Percentiles rank a stretch among this genome's conserved stretches.
Conservation (phyloP, 352 stramenopile genomes). For the Phytopythium oedochilum region DNA sequence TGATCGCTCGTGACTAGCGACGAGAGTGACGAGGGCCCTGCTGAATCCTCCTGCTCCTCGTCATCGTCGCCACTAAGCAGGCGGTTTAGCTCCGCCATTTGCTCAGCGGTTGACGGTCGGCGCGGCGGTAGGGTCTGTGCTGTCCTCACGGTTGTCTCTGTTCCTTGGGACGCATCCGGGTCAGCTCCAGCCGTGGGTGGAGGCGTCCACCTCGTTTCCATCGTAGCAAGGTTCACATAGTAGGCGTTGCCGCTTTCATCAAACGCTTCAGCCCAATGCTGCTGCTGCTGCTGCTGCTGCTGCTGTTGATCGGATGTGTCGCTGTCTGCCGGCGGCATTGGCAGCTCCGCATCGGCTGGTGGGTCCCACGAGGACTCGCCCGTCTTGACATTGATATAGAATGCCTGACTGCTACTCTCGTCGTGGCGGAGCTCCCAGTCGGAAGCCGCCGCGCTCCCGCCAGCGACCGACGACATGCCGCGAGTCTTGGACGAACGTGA, state of each 20-base stretch:
- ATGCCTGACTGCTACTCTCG: conserved; percentile 30
- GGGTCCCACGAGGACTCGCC: conserved; percentile 52
- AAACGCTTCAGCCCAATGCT: conserved; percentile 34
- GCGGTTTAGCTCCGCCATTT: conserved; percentile 56
- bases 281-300: background rate
- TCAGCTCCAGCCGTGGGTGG: conserved; percentile 11
- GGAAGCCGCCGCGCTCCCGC: background rate
- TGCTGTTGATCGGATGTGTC: background rate
- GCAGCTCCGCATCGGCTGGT: background rate
- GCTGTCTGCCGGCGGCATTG: background rate
- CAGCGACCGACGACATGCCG: background rate
- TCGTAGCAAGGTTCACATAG: conserved; percentile 46
- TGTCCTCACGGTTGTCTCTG: background rate
- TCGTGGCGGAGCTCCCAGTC: conserved; percentile 49
- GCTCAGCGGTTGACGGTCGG: conserved; percentile 49
- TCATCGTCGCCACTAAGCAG: conserved; percentile 37
- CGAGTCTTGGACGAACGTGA: background rate
- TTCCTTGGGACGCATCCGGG: background rate
- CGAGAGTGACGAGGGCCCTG: background rate
- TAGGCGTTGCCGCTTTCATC: conserved; percentile 41
- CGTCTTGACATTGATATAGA: conserved; percentile 48
- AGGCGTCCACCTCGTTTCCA: conserved; percentile 49
- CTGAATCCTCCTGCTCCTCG: background rate
- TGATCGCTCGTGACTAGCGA: background rate
- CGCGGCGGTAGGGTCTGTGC: conserved; percentile 1